phyloP scores from a whole-genome alignment of 805 yeast genomes.

The Alloascoidea africana region DNA sequence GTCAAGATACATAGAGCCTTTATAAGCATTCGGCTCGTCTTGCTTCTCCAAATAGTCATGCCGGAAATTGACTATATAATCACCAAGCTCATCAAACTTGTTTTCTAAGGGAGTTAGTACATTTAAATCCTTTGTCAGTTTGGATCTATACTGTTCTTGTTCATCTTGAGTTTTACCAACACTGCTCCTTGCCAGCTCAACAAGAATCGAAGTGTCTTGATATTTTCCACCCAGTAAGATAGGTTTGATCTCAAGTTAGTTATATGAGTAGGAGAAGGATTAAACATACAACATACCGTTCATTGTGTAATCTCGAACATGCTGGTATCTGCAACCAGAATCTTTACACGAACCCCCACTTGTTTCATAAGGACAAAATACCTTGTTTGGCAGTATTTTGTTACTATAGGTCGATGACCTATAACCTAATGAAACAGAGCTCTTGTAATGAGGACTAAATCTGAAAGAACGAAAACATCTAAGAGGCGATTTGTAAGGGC shows the following conservation, averaged over 20 bases:
- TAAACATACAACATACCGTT: conserved; percentile 1
- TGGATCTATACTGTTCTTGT: background rate
- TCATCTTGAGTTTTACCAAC: background rate
- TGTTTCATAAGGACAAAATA: background rate
- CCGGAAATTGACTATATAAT: background rate
- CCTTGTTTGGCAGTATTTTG: background rate
- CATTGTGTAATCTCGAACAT: background rate
- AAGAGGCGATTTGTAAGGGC: background rate
- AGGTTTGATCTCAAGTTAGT: too few species aligned
- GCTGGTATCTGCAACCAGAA: conserved; percentile 1
- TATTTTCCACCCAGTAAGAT: too few species aligned
- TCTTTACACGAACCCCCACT: background rate
- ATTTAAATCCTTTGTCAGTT: background rate
- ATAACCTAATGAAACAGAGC: background rate
- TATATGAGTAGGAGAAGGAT: background rate
- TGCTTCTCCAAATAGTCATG: background rate
- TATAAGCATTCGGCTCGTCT: background rate
- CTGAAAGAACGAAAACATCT: background rate
- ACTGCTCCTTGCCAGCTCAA: background rate
- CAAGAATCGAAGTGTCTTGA: background rate
- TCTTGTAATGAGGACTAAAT: background rate
- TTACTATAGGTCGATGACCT: background rate
- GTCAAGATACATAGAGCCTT: background rate
- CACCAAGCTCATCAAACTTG: conserved; percentile 1
- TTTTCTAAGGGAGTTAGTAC: background rate